Evolutionary conservation across 176 grass and related monocot species (phyloP).

Genomic region (Luzula sylvatica): DNA sequence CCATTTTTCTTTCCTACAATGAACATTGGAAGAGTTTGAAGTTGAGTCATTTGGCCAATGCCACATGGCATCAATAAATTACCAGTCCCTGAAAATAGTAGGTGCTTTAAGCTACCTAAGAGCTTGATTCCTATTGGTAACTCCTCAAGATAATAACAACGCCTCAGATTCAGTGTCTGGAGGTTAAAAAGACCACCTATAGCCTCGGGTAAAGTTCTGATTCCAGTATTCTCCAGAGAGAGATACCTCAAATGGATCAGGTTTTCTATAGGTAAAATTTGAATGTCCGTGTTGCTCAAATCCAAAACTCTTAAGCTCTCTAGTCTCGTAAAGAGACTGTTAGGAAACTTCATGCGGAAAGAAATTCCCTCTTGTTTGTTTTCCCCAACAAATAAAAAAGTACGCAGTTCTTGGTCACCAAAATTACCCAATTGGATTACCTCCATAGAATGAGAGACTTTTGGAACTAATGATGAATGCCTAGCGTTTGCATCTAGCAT

Average conservation of each 20-base stretch:
- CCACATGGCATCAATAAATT: constrained; percentile 23
- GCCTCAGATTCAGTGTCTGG: constrained; percentile 30
- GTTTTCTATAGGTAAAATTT: constrained; percentile 7
- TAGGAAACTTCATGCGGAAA: constrained; percentile 19
- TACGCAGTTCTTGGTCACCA: constrained; percentile 18
- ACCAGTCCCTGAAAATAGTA: constrained; percentile 6
- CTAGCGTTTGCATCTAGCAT: constrained; percentile 8
- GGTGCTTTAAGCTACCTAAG: constrained; percentile 28
- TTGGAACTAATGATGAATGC: constrained; percentile 30
- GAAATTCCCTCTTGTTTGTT: not conserved
- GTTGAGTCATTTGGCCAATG: constrained; percentile 32
- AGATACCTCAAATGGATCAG: constrained; percentile 15
- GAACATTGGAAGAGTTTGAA: constrained; percentile 32
- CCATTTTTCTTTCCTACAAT: constrained; percentile 12
- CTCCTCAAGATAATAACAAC: constrained; percentile 21
- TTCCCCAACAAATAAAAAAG: constrained; percentile 27
- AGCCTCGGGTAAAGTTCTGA: constrained; percentile 7
- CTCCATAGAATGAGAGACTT: constrained; percentile 1
- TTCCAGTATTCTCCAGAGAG: not conserved
- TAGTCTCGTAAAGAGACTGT: constrained; percentile 6
- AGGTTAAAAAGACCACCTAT: constrained; percentile 30
- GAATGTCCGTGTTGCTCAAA: constrained; percentile 11
- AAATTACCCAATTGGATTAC: constrained; percentile 7
- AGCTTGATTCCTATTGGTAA: constrained; percentile 34
- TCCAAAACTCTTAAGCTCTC: constrained; percentile 6